phyloP scores from a whole-genome alignment of 208 protist species.

The Leishmania major region DNA sequence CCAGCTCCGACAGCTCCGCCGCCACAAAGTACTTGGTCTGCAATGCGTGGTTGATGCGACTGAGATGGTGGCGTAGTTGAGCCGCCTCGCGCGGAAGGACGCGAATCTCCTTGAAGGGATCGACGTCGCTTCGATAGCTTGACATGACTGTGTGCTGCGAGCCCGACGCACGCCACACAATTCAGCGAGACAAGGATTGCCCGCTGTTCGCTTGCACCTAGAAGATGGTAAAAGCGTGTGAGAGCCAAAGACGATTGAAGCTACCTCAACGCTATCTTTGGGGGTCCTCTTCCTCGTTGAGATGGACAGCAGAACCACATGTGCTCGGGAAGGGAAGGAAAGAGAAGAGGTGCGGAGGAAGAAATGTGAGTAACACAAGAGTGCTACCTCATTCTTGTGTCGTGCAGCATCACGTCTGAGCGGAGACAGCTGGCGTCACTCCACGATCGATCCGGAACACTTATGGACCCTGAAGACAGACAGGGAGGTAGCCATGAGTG shows the following conservation, averaged over 20 bases:
- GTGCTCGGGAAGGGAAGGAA: not conserved
- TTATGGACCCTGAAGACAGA: not conserved
- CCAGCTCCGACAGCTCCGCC: constrained; percentile 62
- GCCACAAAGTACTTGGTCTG: constrained; percentile 71
- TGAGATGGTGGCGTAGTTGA: constrained; percentile 63
- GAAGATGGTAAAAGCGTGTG: not conserved
- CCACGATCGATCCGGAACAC: not conserved
- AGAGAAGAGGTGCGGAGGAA: not conserved
- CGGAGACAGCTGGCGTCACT: not conserved
- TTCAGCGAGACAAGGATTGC: not conserved
- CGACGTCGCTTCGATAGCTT: constrained; percentile 31
- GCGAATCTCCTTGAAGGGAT: constrained; percentile 79
- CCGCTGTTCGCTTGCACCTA: not conserved
- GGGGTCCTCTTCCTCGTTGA: not conserved
- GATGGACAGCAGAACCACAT: not conserved
- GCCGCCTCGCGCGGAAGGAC: constrained; percentile 57
- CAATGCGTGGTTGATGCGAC: constrained; percentile 73
- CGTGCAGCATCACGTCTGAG: not conserved
- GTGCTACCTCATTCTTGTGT: not conserved
- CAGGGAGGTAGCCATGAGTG: not conserved
- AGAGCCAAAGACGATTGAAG: not conserved
- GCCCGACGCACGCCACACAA: not conserved
- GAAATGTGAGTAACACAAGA: not conserved
- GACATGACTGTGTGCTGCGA: constrained; percentile 12
- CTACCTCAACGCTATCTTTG: not conserved